Percentiles rank a stretch among this genome's conserved stretches.
phyloP scores from a whole-genome alignment of 2,329 filamentous ascomycete species.

The Pyrenophora tritici-repentis region DNA sequence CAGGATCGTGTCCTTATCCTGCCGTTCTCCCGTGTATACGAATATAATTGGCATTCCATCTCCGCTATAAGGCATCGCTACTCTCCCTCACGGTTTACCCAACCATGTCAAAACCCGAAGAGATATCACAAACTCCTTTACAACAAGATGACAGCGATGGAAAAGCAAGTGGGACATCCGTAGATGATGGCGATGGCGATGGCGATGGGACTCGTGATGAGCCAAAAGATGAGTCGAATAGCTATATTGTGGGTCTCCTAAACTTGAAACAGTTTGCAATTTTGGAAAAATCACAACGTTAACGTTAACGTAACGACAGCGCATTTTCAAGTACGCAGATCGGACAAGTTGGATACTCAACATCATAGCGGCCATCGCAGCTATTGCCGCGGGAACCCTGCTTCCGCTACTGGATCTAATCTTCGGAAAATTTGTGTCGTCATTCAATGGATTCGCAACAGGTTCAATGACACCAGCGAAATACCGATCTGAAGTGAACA shows the following conservation, averaged over 20 bases:
- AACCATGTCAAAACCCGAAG: slow-evolving; percentile 16
- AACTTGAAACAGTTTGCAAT: too few relatives aligned
- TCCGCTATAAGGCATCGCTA: too few relatives aligned
- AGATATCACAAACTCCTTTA: slow-evolving; percentile 9
- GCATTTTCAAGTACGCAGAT: slow-evolving; percentile 46
- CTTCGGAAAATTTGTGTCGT: slow-evolving; percentile 56
- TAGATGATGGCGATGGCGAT: slow-evolving; percentile 7
- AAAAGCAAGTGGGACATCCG: slow-evolving; percentile 1
- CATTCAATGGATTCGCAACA: slow-evolving; percentile 52
- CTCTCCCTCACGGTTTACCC: not conserved
- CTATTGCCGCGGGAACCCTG: slow-evolving; percentile 52
- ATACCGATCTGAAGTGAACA: slow-evolving; percentile 48
- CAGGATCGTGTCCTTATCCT: too few relatives aligned
- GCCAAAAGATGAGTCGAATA: slow-evolving; percentile 23
- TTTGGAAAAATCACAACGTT: not conserved
- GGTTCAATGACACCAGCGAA: slow-evolving; percentile 39
- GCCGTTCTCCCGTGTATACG: too few relatives aligned
- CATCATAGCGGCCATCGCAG: slow-evolving; percentile 39
- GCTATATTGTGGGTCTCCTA: slow-evolving; percentile 30
- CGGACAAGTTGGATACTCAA: slow-evolving; percentile 39
- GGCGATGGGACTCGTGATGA: slow-evolving; percentile 15
- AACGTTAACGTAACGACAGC: slow-evolving; percentile 21
- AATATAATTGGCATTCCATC: too few relatives aligned
- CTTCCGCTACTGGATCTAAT: slow-evolving; percentile 59
- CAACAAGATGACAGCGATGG: slow-evolving; percentile 9